These are phyloP conservation scores for Ogataea corticis DNA, from an alignment of 805 yeast genomes.

Conservation along the genomic window DNA sequence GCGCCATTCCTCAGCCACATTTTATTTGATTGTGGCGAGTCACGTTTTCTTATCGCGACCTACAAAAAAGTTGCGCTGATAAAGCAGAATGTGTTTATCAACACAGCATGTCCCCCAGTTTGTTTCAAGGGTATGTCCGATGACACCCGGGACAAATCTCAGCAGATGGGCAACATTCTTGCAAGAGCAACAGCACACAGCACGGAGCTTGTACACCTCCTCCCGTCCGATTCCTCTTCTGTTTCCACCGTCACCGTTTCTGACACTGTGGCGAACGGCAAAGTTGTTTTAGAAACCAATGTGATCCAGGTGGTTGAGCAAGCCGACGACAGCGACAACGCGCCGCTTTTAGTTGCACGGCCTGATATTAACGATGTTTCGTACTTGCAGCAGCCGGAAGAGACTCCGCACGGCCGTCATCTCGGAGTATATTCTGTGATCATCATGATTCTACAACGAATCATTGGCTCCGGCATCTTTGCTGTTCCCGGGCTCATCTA, in stretches of 20 bases:
- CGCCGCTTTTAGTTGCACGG: background rate
- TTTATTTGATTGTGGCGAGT: background rate
- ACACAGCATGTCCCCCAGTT: background rate
- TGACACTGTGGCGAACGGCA: background rate
- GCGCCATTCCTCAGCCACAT: slow-evolving; percentile 1
- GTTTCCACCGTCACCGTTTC: background rate
- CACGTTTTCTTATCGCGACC: background rate
- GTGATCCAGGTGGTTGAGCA: slow-evolving; percentile 1
- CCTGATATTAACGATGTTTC: slow-evolving; percentile 22
- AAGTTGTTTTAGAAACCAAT: background rate
- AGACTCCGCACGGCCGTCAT: slow-evolving; percentile 73
- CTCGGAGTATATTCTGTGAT: slow-evolving; percentile 68
- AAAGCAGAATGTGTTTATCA: background rate
- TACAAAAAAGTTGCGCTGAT: background rate
- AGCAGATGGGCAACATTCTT: slow-evolving; percentile 1
- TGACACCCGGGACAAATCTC: background rate
- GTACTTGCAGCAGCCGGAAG: slow-evolving; percentile 39
- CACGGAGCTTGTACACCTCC: slow-evolving; percentile 1
- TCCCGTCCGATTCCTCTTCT: background rate
- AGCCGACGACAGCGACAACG: background rate
- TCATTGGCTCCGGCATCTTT: slow-evolving; percentile 78
- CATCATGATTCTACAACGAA: slow-evolving; percentile 63
- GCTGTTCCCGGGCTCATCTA: slow-evolving; percentile 69
- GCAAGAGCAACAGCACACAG: background rate
- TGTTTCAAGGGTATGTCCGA: slow-evolving; percentile 1